A percentile compares a stretch with the other conserved stretches of the same genome.
phyloP scores from a whole-genome alignment of 352 stramenopile species.

The Aphanomyces euteiches region DNA sequence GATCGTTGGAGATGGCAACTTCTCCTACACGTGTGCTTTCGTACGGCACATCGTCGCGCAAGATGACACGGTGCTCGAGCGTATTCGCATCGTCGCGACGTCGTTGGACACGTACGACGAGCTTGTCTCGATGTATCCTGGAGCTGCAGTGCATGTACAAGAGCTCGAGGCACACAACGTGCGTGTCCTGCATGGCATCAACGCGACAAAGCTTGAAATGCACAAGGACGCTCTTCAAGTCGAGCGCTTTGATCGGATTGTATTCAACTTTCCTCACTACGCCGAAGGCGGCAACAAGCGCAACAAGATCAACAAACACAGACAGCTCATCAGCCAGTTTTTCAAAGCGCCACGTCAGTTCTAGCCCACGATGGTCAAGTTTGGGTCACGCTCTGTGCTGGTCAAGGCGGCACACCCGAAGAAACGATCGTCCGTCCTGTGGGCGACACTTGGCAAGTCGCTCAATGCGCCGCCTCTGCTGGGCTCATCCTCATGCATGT shows the following conservation, averaged over 20 bases:
- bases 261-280: constrained; percentile 87
- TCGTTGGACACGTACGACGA: constrained; percentile 64
- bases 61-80: constrained; percentile 1
- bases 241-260: constrained; percentile 57
- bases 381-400: constrained; percentile 77
- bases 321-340: constrained; percentile 71
- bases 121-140: constrained; percentile 74
- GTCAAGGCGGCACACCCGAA: constrained; percentile 70
- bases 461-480: constrained; percentile 53
- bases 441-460: constrained; percentile 80
- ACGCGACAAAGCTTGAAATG: constrained; percentile 60
- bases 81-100: constrained; percentile 44
- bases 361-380: constrained; percentile 55
- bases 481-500: constrained; percentile 56
- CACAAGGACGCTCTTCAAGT: constrained; percentile 33
- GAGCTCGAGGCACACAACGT: constrained; percentile 52
- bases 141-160: constrained; percentile 45
- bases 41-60: constrained; percentile 44
- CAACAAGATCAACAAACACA: constrained; percentile 83
- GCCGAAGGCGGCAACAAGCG: constrained; percentile 65
- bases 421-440: constrained; percentile 54
- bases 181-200: constrained; percentile 59
- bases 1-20: constrained; percentile 81
- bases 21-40: constrained; percentile 75
- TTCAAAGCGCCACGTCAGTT: constrained; percentile 55